phyloP scores from a whole-genome alignment of 2,329 filamentous ascomycete species.

The Shiraia sp. region DNA sequence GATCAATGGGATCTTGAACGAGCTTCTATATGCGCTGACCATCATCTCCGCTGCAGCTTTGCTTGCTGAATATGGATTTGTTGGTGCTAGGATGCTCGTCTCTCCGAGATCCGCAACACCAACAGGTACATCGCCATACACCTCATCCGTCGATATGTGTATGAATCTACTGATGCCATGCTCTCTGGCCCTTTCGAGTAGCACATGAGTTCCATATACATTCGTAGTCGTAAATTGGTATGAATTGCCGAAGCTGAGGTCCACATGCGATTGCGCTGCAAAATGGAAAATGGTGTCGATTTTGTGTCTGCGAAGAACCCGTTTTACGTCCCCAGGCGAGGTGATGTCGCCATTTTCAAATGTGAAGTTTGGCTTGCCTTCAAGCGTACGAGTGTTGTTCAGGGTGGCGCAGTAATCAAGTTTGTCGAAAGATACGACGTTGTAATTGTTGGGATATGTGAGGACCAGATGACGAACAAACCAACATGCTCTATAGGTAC shows the following conservation, averaged over 20 bases:
- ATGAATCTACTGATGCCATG: slow-evolving; percentile 73
- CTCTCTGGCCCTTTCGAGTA: slow-evolving; percentile 76
- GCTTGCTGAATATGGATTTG: slow-evolving; percentile 80
- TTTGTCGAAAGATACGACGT: slow-evolving; percentile 82
- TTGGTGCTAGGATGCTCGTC: slow-evolving; percentile 74
- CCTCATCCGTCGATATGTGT: slow-evolving; percentile 83
- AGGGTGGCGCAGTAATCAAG: slow-evolving; percentile 80
- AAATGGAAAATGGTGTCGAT: slow-evolving; percentile 85
- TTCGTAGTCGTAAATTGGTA: slow-evolving; percentile 82
- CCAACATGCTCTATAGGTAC: slow-evolving; percentile 70
- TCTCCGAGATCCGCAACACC: slow-evolving; percentile 73
- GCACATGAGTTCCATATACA: slow-evolving; percentile 80
- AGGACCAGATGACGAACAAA: slow-evolving; percentile 76
- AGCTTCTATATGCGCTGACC: slow-evolving; percentile 84
- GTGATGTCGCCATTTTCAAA: slow-evolving; percentile 83
- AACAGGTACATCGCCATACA: slow-evolving; percentile 78
- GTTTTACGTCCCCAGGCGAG: slow-evolving; percentile 68
- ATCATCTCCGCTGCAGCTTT: slow-evolving; percentile 85
- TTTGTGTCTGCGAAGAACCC: slow-evolving; percentile 69
- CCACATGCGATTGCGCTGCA: slow-evolving; percentile 83
- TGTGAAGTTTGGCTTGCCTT: slow-evolving; percentile 70
- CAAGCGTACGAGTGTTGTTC: slow-evolving; percentile 75
- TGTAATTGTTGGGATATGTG: slow-evolving; percentile 75
- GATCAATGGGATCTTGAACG: slow-evolving; percentile 78
- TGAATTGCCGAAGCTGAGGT: slow-evolving; percentile 80